These are phyloP conservation scores for Hypericum perforatum DNA, from an alignment of 345 rosid species.

Conservation along the genomic window DNA sequence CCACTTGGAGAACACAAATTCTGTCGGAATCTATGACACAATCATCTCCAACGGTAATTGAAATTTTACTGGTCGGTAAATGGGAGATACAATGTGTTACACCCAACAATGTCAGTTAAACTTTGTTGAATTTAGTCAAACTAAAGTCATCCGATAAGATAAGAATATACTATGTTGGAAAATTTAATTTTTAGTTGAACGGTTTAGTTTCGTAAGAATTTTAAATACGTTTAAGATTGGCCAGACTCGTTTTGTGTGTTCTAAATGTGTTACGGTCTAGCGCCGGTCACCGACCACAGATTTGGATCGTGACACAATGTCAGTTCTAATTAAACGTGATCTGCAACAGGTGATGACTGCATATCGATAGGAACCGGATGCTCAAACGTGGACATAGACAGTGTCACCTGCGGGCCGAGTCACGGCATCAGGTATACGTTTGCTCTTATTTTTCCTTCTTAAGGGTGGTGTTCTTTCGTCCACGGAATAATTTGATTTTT, in stretches of 20 bases:
- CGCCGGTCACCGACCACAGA: too few relatives aligned
- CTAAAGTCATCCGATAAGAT: too few relatives aligned
- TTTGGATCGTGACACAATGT: too few relatives aligned
- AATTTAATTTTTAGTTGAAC: background rate
- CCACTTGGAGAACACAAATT: slow-evolving; percentile 67
- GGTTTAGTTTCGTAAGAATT: background rate
- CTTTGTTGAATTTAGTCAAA: too few relatives aligned
- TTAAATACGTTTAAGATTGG: too few relatives aligned
- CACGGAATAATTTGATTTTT: background rate
- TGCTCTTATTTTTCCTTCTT: background rate
- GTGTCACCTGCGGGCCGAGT: slow-evolving; percentile 29
- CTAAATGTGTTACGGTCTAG: too few relatives aligned
- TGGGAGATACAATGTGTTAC: too few relatives aligned
- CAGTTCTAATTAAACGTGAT: background rate
- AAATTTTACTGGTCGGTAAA: background rate
- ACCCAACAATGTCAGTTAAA: too few relatives aligned
- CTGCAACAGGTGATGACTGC: slow-evolving; percentile 24
- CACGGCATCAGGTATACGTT: slow-evolving; percentile 25
- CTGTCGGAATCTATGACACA: slow-evolving; percentile 69
- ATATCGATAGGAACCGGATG: slow-evolving; percentile 24
- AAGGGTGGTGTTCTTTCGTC: background rate
- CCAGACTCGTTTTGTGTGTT: too few relatives aligned
- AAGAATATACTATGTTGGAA: too few relatives aligned
- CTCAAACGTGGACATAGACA: slow-evolving; percentile 20
- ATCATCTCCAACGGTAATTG: slow-evolving; percentile 68